Evolutionary conservation across 768 basidiomycete species (phyloP), one percentile per base, ranked within the genome.

Genomic region (Sporobolomyces phaffii): DNA sequence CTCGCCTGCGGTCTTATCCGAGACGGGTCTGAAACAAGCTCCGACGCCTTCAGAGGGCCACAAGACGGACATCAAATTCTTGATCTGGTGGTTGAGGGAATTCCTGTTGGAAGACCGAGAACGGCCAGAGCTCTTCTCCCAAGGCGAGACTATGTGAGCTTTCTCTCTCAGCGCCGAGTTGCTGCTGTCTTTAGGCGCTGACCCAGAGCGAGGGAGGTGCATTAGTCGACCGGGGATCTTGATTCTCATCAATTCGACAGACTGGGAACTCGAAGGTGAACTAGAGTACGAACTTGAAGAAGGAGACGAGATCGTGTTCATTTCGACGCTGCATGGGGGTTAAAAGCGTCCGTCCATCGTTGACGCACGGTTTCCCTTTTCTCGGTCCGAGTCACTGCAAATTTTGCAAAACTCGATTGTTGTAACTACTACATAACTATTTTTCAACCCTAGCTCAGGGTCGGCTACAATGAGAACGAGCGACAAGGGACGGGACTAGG

Each of bases 181-280:
- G n/a, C n/a, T n/a, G n/a, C n/a, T n/a, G n/a, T 13, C 43, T 15
- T 7, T 10, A 44, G 33, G 15, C 18, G 33, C 28, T 8, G 31
- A 31, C 15, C 31, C n/a, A 18, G 5, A 24, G 31, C 10, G 48
- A 11, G 6, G 24, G 50, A 38, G 22, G 43, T 9, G 24, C 17
- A 9, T 28, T 74, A 94, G 96, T 43, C 91, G 96, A 13, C 96
- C 96, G 0, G 96, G 96, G 0, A 96, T 99, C 41, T 81, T 99
- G 5, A 94, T 98, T 5, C 81, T 99, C n/a, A 85, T 99, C 60
- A 98, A 98, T 75, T 90, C 94, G 73, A 90, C 90, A 1, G 94
- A 98, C 74, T 97, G 94, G 94, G 93, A 98, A 77, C 81, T 98
- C 9, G 94, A 97, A 77, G 91, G 91, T 38, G 94, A 97, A 77